These are phyloP conservation scores for Hypoxylon lienhwacheense DNA, from an alignment of 495 filamentous ascomycete species.

Conservation along the genomic window DNA sequence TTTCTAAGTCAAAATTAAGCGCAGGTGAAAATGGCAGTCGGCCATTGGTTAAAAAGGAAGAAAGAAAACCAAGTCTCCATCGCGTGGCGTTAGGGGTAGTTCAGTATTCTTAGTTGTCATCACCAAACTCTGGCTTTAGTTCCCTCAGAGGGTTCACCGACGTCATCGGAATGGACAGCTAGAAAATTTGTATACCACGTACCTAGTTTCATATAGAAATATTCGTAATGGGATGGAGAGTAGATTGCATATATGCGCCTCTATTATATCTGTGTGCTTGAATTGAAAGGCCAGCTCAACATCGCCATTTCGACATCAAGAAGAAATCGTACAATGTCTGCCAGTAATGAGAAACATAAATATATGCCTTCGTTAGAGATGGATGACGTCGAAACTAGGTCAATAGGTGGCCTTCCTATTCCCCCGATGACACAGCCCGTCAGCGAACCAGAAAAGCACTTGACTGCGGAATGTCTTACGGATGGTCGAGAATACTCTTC, in stretches of 20 bases:
- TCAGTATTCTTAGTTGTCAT: slow-evolving; percentile 18
- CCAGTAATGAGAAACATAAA: slow-evolving; percentile 4
- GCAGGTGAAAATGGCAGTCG: slow-evolving; percentile 17
- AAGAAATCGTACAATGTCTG: slow-evolving; percentile 22
- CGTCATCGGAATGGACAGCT: slow-evolving; percentile 16
- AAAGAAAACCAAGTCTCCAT: background rate
- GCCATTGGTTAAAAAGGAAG: slow-evolving; percentile 1
- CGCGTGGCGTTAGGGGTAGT: slow-evolving; percentile 12
- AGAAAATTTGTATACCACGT: too few relatives aligned
- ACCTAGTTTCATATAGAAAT: too few relatives aligned
- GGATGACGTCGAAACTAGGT: background rate
- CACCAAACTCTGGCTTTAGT: slow-evolving; percentile 7
- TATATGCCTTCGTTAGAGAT: background rate
- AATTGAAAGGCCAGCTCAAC: too few relatives aligned
- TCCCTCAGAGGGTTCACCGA: slow-evolving; percentile 13
- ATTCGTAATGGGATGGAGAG: too few relatives aligned
- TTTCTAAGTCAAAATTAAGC: too few relatives aligned
- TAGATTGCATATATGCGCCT: too few relatives aligned
- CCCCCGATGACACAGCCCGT: slow-evolving; percentile 39
- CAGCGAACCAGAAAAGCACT: slow-evolving; percentile 24
- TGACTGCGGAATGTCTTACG: slow-evolving; percentile 33
- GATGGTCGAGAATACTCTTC: slow-evolving; percentile 44
- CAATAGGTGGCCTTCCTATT: slow-evolving; percentile 43
- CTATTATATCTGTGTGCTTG: too few relatives aligned
- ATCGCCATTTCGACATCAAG: slow-evolving; percentile 1